Percentiles rank a stretch among this genome's conserved stretches.
phyloP scores from a whole-genome alignment of 257 asterid species.

The Handroanthus guayacan region DNA sequence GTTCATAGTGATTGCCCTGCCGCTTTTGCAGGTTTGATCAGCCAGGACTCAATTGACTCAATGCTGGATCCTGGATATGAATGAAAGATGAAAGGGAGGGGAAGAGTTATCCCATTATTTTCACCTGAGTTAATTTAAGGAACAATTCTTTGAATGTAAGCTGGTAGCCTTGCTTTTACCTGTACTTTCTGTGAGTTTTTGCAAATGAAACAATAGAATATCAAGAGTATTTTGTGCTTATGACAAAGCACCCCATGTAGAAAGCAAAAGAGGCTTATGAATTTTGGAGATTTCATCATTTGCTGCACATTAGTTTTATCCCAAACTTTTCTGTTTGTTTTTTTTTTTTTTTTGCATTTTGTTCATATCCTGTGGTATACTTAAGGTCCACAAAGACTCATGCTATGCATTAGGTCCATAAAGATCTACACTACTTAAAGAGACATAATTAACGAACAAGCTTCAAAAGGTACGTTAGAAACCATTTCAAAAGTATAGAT shows the following conservation, averaged over 20 bases:
- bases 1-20: not conserved
- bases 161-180: not conserved
- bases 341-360: too few relatives aligned
- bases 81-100: not conserved
- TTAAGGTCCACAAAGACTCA: too few relatives aligned
- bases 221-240: not conserved
- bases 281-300: not conserved
- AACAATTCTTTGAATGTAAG: not conserved
- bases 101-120: not conserved
- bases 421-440: too few relatives aligned
- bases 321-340: too few relatives aligned
- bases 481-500: too few relatives aligned
- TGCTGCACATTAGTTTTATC: too few relatives aligned
- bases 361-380: too few relatives aligned
- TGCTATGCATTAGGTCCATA: too few relatives aligned
- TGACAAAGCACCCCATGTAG: too few relatives aligned
- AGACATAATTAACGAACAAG: too few relatives aligned
- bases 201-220: not conserved
- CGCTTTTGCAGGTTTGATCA: not conserved
- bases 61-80: not conserved
- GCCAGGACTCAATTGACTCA: not conserved
- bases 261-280: not conserved
- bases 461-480: too few relatives aligned
- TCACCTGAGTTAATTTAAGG: too few relatives aligned
- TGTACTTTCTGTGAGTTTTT: not conserved